Evolutionary conservation across 129 eudicot genomes (phyloP), one percentile per base, ranked within the genome.

Genomic region (Escallonia herrerae): DNA sequence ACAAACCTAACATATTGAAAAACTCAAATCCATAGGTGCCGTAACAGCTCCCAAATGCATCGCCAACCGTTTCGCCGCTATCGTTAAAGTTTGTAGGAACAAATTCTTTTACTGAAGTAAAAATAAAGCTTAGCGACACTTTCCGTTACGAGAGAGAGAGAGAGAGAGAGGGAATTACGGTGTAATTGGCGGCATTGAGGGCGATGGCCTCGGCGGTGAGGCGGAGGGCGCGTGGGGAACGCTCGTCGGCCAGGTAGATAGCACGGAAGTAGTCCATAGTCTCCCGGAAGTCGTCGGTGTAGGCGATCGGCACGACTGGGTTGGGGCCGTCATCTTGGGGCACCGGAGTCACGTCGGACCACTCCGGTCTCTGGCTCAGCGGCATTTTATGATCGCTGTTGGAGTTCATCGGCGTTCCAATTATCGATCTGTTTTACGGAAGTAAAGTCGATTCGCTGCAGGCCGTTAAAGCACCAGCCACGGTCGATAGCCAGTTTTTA

Each of bases 201-300:
- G 60, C 44, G 49, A 93, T 86, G 53, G 91, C 95, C 59, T 79
- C 81, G 14, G 82, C 48, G 7, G 98, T 93, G 56, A 93, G 85
- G 4, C 67, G 75, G 62, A 93, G 91, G 37, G 98, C 60, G 2
- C 96, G 85, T 39, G 67, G 70, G 46, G 98, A 93, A 8, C 91
- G 87, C 62, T 93, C 98, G 71, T 88, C 89, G 53, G 91, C 88
- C 46, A 89, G 72, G 73, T 93, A 93, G 12, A 93, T 62, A 4
- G 96, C 98, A 64, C 98, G 83, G 66, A 93, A 88, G 79, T 93
- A 93, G 49, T 82, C 77, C 96, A 93, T 93, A 39, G 85, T 83
- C 58, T 93, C 96, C 1, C 73, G 39, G 74, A 93, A 93, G 50
- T 89, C 84, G 5, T 83, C 82, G 0, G 91, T 72, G 72, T 93